Base-by-base conservation (phyloP, 176 grass and related monocot genomes). In the Avena sativa region DNA sequence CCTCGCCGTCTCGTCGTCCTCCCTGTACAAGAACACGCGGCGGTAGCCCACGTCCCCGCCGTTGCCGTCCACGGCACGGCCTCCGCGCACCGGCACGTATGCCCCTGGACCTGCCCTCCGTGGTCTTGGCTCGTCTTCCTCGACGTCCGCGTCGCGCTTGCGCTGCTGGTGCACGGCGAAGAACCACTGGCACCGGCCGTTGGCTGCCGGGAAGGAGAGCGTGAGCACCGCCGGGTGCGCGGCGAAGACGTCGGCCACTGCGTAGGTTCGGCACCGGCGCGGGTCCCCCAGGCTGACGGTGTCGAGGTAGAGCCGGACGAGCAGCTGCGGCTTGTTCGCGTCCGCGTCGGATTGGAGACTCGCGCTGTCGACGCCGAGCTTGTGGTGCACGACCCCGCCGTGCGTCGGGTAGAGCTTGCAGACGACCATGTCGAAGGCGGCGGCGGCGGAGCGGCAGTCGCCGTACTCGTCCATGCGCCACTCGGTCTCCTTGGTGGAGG, bases 381-480 rank as follows among this genome's bases (percentile, higher is more conserved):
- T 68, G 23, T 14, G 5, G 9, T 81, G 70, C 36, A 82, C 19
- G 21, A 5, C 11, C 9, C 71, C 51, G 48, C 70, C 83, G 6
- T 50, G 83, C 40, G 25, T 50, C 1, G 51, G 77, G 50, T 82
- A 90, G 38, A 90, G 19, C 88, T 86, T 90, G 88, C 88, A 90
- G 10, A 86, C 83, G 17, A 86, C 88, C 83, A 86, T 60, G 38
- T 89, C 81, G 81, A 89, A 71, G 12, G 34, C 26, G 0, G 5
- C 71, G 16, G 16, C 71, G 1, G 32, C 46, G 78, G 68, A 56
- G 26, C 1, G 0, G 77, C 17, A 5, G 0, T 77, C 76, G 16
- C 88, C 88, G 69, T 85, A 89, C 78, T 89, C 88, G 47, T 81
- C 83, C 88, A 89, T 89, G 48, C 77, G 78, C 83, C 83, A 83